Evolutionary conservation across 257 asterid species (phyloP).

Genomic region (Salvia hispanica): DNA sequence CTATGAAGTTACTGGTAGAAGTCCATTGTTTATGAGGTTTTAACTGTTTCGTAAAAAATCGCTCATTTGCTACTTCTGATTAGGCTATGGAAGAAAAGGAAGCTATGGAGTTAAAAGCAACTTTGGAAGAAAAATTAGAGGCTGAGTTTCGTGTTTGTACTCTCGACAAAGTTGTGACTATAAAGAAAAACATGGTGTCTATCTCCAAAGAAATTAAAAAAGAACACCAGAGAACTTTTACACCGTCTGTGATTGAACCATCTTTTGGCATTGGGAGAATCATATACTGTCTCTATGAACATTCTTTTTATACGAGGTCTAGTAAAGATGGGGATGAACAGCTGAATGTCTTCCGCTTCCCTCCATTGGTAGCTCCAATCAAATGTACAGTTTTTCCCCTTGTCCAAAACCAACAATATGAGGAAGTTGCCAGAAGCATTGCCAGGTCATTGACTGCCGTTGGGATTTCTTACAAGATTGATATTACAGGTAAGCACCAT

Average conservation of each 20-base stretch:
- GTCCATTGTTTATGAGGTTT: neutral
- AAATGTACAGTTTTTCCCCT: slow-evolving; percentile 91
- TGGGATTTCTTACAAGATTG: slow-evolving; percentile 84
- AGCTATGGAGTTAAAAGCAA: slow-evolving; percentile 76
- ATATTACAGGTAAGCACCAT: slow-evolving; percentile 66
- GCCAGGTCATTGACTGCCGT: slow-evolving; percentile 58
- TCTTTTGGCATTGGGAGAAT: slow-evolving; percentile 90
- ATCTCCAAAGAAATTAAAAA: slow-evolving; percentile 68
- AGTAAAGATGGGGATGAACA: slow-evolving; percentile 81
- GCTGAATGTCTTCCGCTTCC: slow-evolving; percentile 76
- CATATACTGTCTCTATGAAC: slow-evolving; percentile 84
- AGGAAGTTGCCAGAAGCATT: slow-evolving; percentile 65
- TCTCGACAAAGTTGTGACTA: slow-evolving; percentile 64
- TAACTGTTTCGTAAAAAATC: neutral
- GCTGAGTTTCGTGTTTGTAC: slow-evolving; percentile 72
- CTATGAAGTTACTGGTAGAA: neutral
- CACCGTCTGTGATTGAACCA: slow-evolving; percentile 91
- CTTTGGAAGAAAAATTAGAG: slow-evolving; percentile 66
- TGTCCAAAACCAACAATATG: slow-evolving; percentile 75
- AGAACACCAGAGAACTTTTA: slow-evolving; percentile 85
- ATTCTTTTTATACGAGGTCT: slow-evolving; percentile 74
- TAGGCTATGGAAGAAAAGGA: slow-evolving; percentile 81
- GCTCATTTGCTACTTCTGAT: slow-evolving; percentile 6
- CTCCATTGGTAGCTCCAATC: slow-evolving; percentile 82
- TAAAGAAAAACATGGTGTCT: slow-evolving; percentile 69